Base-by-base conservation (phyloP, 441 rosid genomes). In the Euphorbia celastroides region DNA sequence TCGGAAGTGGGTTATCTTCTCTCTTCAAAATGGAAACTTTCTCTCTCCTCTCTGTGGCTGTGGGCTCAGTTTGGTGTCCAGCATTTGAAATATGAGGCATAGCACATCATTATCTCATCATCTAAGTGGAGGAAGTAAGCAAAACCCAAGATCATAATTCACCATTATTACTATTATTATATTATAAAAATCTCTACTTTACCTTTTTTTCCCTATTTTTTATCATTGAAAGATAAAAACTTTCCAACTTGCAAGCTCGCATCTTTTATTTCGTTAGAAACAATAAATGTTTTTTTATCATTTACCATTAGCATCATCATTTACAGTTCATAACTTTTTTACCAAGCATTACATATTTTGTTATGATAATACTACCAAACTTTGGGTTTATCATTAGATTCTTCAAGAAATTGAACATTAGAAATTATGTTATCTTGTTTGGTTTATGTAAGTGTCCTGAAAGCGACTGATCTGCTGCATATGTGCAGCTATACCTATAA, bases 41-140 rank as follows among this genome's bases (percentile, higher is more conserved):
- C 19, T 57, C 62, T 60, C 73, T 38, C 57, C 42, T 57, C 60
- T 51, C 31, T 16, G 32, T 60, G 41, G 23, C 8, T 60, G 64
- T 63, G 51, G 34, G 66, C 59, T 64, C 62, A 58, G 63, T 60
- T 55, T 74, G 80, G 69, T 70, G 73, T 69, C 76, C 75, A 72
- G 80, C 80, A 77, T 68, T 80, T 71, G 70, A 73, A 77, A 48
- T 66, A 64, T 66, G 72, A 74, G 79, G 78, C 62, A 75, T 79
- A 76, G 73, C 62, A 70, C 82, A 89, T 89, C 80, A 92, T 89
- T 85, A 82, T 79, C 90, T 89, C 95, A 88, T 86, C 93, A 87
- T 89, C 88, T 14, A 80, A 68, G 80, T 80, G 83, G 84, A 84
- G 69, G 62, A 17, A 68, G 65, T 64, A 68, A 78, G 72, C 80